A percentile compares a stretch with the other conserved stretches of the same genome.
phyloP scores from a whole-genome alignment of 805 yeast species.

The Zygoascus biomembranicola region DNA sequence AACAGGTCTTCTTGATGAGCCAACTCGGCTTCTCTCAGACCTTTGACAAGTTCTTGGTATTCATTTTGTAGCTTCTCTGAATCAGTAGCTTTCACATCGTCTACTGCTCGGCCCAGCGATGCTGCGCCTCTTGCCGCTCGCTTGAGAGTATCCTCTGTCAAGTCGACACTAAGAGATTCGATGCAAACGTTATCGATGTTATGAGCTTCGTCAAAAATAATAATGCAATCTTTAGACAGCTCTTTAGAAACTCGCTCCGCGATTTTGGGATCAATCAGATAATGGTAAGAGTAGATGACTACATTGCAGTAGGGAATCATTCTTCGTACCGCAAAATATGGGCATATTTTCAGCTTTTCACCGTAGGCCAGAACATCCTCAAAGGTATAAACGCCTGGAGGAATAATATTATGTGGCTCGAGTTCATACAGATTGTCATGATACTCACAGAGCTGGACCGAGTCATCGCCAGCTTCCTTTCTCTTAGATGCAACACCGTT shows the following conservation, averaged over 20 bases:
- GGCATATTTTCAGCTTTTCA: conserved; percentile 74
- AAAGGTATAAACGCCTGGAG: conserved; percentile 91
- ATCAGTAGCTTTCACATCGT: conserved; percentile 74
- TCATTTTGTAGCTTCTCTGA: conserved; percentile 80
- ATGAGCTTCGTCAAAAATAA: conserved; percentile 97
- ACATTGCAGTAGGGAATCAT: conserved; percentile 90
- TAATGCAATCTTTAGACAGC: conserved; percentile 83
- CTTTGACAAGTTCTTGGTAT: conserved; percentile 84
- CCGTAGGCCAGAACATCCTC: conserved; percentile 76
- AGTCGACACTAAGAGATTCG: conserved; percentile 83
- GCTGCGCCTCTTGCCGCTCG: conserved; percentile 83
- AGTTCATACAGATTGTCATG: conserved; percentile 84
- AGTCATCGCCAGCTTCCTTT: conserved; percentile 50
- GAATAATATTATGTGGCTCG: conserved; percentile 84
- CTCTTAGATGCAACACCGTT: conserved; percentile 76
- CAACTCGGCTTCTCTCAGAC: conserved; percentile 72
- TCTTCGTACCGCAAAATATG: conserved; percentile 95
- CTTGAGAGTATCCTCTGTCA: conserved; percentile 83
- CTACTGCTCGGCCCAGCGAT: conserved; percentile 70
- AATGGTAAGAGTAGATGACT: conserved; percentile 93
- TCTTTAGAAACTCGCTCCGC: conserved; percentile 93
- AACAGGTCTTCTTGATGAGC: conserved; percentile 55
- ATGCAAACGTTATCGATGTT: conserved; percentile 98
- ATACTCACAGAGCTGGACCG: conserved; percentile 65
- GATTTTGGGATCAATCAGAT: conserved; percentile 91